Percentiles rank a stretch among this genome's conserved stretches.
Conservation (phyloP, 176 grass and related monocot species). For the Raddia distichophylla region DNA sequence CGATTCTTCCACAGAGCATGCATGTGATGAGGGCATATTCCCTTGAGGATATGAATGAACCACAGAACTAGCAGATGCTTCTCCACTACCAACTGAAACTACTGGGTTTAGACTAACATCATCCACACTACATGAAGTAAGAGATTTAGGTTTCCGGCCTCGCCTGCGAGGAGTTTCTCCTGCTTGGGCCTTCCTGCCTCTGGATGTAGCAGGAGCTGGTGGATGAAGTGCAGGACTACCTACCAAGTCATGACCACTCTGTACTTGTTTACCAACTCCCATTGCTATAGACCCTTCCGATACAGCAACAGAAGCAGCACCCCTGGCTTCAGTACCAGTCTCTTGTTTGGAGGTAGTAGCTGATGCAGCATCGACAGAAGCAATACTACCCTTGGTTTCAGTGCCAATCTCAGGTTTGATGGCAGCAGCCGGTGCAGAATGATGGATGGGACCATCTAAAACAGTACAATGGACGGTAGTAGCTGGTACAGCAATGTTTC, state of each 20-base stretch:
- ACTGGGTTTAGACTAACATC: slow-evolving; percentile 41
- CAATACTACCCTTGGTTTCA: slow-evolving; percentile 32
- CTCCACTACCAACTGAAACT: slow-evolving; percentile 42
- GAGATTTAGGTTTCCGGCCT: slow-evolving; percentile 69
- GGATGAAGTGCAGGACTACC: slow-evolving; percentile 35
- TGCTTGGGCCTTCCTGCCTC: slow-evolving; percentile 56
- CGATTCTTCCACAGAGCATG: slow-evolving; percentile 27
- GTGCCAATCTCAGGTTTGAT: slow-evolving; percentile 39
- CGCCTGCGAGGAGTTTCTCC: slow-evolving; percentile 65
- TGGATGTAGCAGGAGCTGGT: slow-evolving; percentile 46
- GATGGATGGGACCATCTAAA: slow-evolving; percentile 48
- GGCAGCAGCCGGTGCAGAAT: slow-evolving; percentile 30
- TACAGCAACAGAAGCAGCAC: slow-evolving; percentile 20
- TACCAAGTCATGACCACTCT: slow-evolving; percentile 35
- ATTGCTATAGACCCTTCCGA: slow-evolving; percentile 37
- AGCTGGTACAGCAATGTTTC: slow-evolving; percentile 36
- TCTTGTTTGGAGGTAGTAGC: slow-evolving; percentile 33
- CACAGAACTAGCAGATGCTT: slow-evolving; percentile 38
- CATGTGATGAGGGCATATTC: slow-evolving; percentile 40
- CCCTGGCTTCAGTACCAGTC: slow-evolving; percentile 34
- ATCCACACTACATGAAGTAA: slow-evolving; percentile 36
- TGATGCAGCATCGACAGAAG: slow-evolving; percentile 36
- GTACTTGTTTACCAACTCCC: slow-evolving; percentile 20
- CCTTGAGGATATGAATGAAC: slow-evolving; percentile 49
- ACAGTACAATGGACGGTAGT: slow-evolving; percentile 37